Percentiles rank a stretch among this genome's conserved stretches.
Evolutionary conservation across 78 protist genomes (phyloP).

Genomic region (Dictyostelium discoideum): dicty_2.7 NC_007090.3:440001-440500

Average conservation of each 20-base stretch:
- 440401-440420: constrained; percentile 64
- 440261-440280: constrained; percentile 25
- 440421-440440: constrained; percentile 80
- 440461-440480: constrained; percentile 61
- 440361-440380: constrained; percentile 65
- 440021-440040: neutral
- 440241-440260: constrained; percentile 78
- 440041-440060: neutral
- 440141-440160: constrained; percentile 86
- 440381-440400: constrained; percentile 81
- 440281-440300: constrained; percentile 78
- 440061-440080: constrained; percentile 88
- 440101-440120: constrained; percentile 85
- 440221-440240: constrained; percentile 72
- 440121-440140: constrained; percentile 86
- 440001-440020: constrained; percentile 16
- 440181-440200: constrained; percentile 71
- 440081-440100: constrained; percentile 84
- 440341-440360: constrained; percentile 76
- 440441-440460: constrained; percentile 71
- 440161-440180: constrained; percentile 84
- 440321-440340: constrained; percentile 64
- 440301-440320: constrained; percentile 70
- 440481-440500: constrained; percentile 74
- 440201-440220: constrained; percentile 81